Base-by-base conservation (phyloP, 2,329 filamentous ascomycete species). In the Phoma sp. region DNA sequence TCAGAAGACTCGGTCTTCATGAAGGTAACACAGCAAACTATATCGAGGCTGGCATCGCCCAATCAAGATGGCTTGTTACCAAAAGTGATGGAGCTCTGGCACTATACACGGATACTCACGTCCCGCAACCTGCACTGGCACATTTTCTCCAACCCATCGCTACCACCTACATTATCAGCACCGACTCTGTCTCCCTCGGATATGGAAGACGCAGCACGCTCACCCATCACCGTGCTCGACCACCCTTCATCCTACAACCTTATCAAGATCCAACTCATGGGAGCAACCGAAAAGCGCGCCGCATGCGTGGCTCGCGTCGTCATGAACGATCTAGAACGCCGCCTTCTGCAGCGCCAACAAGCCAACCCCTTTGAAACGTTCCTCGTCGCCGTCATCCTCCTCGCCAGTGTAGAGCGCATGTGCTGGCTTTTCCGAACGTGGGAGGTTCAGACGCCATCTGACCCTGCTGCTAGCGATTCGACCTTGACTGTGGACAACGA, bases 401-500 rank as follows among this genome's bases (percentile, higher is more conserved):
- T 87, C 22, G 84, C 82, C 54, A 85, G 82, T 58, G 81, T 85
- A 13, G 85, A 87, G 71, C 78, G 84, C 49, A 84, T 84, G 72
- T 82, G 82, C 65, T 84, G 82, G 77, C 73, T 85, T 3, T 87
- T 84, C 71, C 80, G 77, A 29, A 79, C 76, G 1, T 84, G 81
- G 81, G 80, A 84, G 43, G 47, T 63, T 1, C 57, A 59, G 1
- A 40, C 41, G 10, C 39, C 52, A 13, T 21, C 41, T 25, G 46
- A 51, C 3, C 3, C 36, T 12, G 25, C 38, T 6, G 38, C 51
- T 10, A n/a, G 47, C 15, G 38, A 48, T 19, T 29, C 43, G 4
- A 43, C 24, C 12, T 36, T 41, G 3, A 55, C 47, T 6, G 40
- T 38, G 3, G 56, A 63, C 27, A 33, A 52, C 0, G 62, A 70